Percentiles rank a stretch among this genome's conserved stretches.
Evolutionary conservation across 2,329 filamentous ascomycete genomes (phyloP).

Genomic region (Arachnomyces sp.): DNA sequence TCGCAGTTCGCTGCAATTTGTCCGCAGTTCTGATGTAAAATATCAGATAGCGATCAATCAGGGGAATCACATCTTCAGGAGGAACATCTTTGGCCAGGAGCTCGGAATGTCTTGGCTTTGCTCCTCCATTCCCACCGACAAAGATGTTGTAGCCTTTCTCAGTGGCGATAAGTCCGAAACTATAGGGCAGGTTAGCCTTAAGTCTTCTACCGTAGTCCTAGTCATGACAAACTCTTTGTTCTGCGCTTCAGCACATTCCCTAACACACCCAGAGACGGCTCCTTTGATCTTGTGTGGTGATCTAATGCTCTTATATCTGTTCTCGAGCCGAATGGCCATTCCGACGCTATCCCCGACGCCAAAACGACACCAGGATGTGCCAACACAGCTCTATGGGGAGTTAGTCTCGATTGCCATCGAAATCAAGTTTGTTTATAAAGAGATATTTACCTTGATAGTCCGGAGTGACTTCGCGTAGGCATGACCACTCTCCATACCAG

Average conservation of each 20-base stretch:
- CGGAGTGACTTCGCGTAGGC: constrained; percentile 83
- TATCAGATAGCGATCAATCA: constrained; percentile 81
- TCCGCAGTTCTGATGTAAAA: constrained; percentile 93
- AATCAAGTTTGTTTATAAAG: background rate
- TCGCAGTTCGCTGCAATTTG: constrained; percentile 77
- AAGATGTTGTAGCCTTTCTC: constrained; percentile 93
- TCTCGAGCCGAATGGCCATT: constrained; percentile 78
- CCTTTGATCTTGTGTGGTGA: constrained; percentile 86
- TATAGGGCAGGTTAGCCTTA: constrained; percentile 21
- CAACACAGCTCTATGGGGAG: constrained; percentile 61
- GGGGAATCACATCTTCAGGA: constrained; percentile 69
- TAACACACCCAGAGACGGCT: constrained; percentile 81
- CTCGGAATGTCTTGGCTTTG: constrained; percentile 72
- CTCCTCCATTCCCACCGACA: constrained; percentile 81
- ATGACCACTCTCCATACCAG: constrained; percentile 83
- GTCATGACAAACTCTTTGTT: constrained; percentile 64
- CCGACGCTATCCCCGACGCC: constrained; percentile 85
- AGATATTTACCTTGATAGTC: constrained; percentile 58
- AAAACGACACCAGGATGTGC: constrained; percentile 83
- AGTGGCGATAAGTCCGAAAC: constrained; percentile 82
- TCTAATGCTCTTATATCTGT: constrained; percentile 87
- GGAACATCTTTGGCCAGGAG: constrained; percentile 79
- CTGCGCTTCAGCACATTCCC: constrained; percentile 86
- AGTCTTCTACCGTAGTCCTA: background rate
- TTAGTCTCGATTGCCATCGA: background rate